Evolutionary conservation across 805 yeast species (phyloP).

Genomic region (Kodamaea neixiangensis): DNA sequence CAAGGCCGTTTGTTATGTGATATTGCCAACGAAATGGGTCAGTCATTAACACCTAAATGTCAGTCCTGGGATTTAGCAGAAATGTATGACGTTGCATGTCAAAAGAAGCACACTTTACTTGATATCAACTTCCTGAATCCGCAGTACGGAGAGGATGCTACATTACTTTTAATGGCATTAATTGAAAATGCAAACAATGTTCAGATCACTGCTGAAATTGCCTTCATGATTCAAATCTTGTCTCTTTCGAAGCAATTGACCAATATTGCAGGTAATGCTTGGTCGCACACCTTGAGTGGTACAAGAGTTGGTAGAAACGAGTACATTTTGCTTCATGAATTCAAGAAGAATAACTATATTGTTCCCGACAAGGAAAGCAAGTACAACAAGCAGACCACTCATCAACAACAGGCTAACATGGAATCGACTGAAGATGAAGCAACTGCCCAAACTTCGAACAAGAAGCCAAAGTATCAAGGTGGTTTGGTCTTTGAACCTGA

Average conservation of each 20-base stretch:
- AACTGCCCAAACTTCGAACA: constrained; percentile 50
- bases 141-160: constrained; percentile 65
- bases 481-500: constrained; percentile 97
- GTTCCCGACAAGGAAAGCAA: constrained; percentile 81
- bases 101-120: constrained; percentile 56
- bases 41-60: constrained; percentile 85
- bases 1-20: constrained; percentile 91
- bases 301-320: constrained; percentile 96
- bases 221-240: constrained; percentile 79
- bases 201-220: constrained; percentile 70
- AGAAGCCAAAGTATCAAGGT: constrained; percentile 81
- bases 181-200: constrained; percentile 69
- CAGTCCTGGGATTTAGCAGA: constrained; percentile 93
- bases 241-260: constrained; percentile 91
- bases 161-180: constrained; percentile 66
- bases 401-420: constrained; percentile 34
- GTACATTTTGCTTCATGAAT: constrained; percentile 88
- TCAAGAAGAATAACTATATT: constrained; percentile 72
- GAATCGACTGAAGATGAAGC: constrained; percentile 43
- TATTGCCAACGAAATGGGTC: constrained; percentile 92
- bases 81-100: constrained; percentile 82
- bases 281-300: constrained; percentile 94
- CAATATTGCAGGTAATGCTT: constrained; percentile 92
- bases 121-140: constrained; percentile 76
- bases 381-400: constrained; percentile 38